These are phyloP conservation scores for Silene uniflora DNA, from an alignment of 148 eudicot species.

Conservation along the genomic window DNA sequence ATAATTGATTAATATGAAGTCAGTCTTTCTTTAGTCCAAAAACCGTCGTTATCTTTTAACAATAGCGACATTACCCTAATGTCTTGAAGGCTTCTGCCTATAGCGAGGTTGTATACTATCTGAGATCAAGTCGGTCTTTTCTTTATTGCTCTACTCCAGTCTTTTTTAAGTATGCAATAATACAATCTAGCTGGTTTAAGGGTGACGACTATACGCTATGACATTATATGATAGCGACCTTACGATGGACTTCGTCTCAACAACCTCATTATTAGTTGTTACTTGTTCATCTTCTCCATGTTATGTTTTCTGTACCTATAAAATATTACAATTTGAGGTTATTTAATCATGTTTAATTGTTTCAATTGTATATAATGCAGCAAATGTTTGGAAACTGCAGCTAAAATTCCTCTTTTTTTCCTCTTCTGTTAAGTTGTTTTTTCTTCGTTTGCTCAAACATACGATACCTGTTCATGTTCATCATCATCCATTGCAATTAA, in stretches of 20 bases:
- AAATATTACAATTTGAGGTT: neutral
- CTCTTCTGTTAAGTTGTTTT: neutral
- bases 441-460: neutral
- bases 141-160: too few relatives aligned
- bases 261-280: slow-evolving; percentile 2
- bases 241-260: neutral
- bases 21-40: too few relatives aligned
- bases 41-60: too few relatives aligned
- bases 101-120: neutral
- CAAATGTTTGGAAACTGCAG: neutral
- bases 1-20: too few relatives aligned
- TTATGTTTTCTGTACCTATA: neutral
- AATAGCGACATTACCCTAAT: too few relatives aligned
- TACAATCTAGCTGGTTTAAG: neutral
- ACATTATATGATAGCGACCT: too few relatives aligned
- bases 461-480: neutral
- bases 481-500: too few relatives aligned
- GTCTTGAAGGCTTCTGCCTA: too few relatives aligned
- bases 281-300: neutral
- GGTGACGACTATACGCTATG: neutral
- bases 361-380: neutral
- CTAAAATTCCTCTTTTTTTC: neutral
- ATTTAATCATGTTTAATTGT: too few relatives aligned
- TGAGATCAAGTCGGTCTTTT: neutral
- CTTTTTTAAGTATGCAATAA: neutral